Conservation (phyloP, 2,329 filamentous ascomycete genomes). For the Trichoderma guizhouense region DNA sequence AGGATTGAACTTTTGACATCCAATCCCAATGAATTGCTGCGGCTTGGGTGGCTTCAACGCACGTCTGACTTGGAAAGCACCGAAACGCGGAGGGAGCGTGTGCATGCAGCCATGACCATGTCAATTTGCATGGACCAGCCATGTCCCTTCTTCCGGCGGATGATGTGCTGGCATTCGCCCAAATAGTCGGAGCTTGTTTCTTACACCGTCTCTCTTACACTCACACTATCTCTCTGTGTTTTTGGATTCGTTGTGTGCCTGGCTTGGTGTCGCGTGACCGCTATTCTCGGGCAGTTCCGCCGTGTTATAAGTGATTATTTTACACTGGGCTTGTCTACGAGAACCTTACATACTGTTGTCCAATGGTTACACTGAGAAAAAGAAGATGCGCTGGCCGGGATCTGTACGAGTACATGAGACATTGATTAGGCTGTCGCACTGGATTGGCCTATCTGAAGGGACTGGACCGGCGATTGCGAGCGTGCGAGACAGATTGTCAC, state of each 20-base stretch:
- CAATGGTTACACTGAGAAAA: not conserved
- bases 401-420: not conserved
- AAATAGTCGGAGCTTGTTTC: not conserved
- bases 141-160: not conserved
- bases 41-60: not conserved
- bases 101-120: not conserved
- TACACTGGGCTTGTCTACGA: not conserved
- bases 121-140: not conserved
- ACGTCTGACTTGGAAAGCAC: not conserved
- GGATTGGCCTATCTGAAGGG: not conserved
- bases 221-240: not conserved
- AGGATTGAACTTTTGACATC: no score
- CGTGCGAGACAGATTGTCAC: not conserved
- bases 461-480: not conserved
- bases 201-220: not conserved
- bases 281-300: not conserved
- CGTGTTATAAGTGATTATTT: not conserved
- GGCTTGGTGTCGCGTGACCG: not conserved
- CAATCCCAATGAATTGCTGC: not conserved
- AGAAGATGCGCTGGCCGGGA: not conserved
- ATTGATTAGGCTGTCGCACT: not conserved
- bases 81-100: not conserved
- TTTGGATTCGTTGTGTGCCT: not conserved
- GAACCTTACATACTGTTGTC: no score
- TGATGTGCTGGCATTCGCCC: not conserved